phyloP scores from a whole-genome alignment of 2,329 filamentous ascomycete genomes.

The Fusarium transvaalense region DNA sequence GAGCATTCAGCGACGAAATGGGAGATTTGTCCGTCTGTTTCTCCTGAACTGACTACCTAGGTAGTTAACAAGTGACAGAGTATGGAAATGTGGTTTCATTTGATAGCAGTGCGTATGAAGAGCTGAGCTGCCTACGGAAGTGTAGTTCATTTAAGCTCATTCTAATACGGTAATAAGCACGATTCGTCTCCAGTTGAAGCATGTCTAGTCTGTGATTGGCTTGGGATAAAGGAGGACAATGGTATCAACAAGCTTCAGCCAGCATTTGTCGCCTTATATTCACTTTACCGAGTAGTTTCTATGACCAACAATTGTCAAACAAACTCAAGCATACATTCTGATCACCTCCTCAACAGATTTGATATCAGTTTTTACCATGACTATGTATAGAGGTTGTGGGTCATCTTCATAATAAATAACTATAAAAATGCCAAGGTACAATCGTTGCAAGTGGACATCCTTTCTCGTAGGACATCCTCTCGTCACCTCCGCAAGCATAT shows the following conservation, averaged over 20 bases:
- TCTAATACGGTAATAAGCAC: background rate
- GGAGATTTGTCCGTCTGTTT: too few species aligned
- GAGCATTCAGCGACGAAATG: too few species aligned
- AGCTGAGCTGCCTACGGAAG: background rate
- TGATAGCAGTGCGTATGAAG: background rate
- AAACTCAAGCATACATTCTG: background rate
- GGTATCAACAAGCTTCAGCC: constrained; percentile 2
- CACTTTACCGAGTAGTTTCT: constrained; percentile 4
- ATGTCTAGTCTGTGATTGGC: background rate
- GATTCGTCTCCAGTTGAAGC: background rate
- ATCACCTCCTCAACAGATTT: background rate
- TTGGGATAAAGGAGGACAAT: background rate
- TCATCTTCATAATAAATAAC: background rate
- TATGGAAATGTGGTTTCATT: too few species aligned
- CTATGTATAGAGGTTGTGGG: too few species aligned
- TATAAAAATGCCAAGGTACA: background rate
- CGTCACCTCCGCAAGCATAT: background rate
- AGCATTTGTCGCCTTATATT: background rate
- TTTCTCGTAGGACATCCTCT: background rate
- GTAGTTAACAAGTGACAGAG: too few species aligned
- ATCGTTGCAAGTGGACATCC: background rate
- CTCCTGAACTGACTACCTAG: too few species aligned
- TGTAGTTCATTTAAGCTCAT: constrained; percentile 8
- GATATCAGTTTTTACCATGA: background rate
- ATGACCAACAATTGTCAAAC: constrained; percentile 20